A percentile compares a stretch with the other conserved stretches of the same genome.
Evolutionary conservation across 169 alveolate species (phyloP).

Genomic region (Plasmodium berghei): DNA sequence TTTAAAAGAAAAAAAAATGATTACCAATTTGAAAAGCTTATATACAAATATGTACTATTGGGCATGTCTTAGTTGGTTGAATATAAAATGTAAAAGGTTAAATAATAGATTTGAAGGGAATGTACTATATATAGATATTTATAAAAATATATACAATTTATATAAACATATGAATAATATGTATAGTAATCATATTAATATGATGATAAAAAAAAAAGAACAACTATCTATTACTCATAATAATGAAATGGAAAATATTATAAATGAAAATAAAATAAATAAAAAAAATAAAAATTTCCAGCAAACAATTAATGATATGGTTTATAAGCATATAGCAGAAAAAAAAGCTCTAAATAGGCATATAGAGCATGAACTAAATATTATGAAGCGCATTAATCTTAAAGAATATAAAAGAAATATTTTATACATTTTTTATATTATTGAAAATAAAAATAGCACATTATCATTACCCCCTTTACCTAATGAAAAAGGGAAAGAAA

Average conservation of each 20-base stretch:
- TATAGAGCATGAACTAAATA: constrained; percentile 51
- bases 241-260: constrained; percentile 69
- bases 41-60: constrained; percentile 48
- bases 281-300: constrained; percentile 14
- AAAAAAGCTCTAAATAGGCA: constrained; percentile 68
- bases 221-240: constrained; percentile 64
- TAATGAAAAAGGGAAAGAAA: constrained; percentile 14
- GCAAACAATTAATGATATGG: constrained; percentile 39
- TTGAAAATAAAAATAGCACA: constrained; percentile 8
- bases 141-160: constrained; percentile 41
- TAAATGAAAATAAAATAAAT: constrained; percentile 38
- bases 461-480: constrained; percentile 73
- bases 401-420: constrained; percentile 59
- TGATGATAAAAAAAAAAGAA: constrained; percentile 38
- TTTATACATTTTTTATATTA: constrained; percentile 57
- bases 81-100: constrained; percentile 27
- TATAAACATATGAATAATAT: constrained; percentile 44
- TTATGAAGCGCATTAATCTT: constrained; percentile 36
- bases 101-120: not conserved
- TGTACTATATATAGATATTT: constrained; percentile 25
- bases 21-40: constrained; percentile 25
- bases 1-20: constrained; percentile 5
- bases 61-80: constrained; percentile 27
- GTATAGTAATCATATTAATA: constrained; percentile 23
- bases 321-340: constrained; percentile 71